Evolutionary conservation across 148 eudicot genomes (phyloP), one percentile per base, ranked within the genome.

Genomic region (Mesembryanthemum crystallinum): DNA sequence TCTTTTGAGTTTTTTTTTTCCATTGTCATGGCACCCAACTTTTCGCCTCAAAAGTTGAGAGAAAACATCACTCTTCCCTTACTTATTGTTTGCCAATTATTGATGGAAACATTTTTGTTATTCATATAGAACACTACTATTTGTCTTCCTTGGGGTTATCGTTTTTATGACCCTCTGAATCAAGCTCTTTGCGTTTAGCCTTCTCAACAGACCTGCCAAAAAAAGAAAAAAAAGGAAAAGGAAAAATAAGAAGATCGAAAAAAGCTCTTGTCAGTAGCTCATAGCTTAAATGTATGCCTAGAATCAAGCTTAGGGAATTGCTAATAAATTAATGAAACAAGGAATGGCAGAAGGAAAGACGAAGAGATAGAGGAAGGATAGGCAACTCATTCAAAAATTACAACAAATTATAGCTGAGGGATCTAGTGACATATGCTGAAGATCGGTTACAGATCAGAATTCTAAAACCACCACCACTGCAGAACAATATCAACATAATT

Each of bases 141-240:
- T 80, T 71, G 67, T 76, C 74, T 32, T 21, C 79, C 72, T 71
- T 80, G 1, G 43, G 7, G 18, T 39, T 61, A 18, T 75, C 83
- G 27, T 80, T 65, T 55, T 80, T 64, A 54, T 65, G 64, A 27
- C 3, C 52, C n/a, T 80, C 68, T 15, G 74, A 45, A 1, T 71
- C 32, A 6, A 80, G 64, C 72, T 80, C 83, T 80, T 80, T 80
- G 47, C 76, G 83, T 58, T 80, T 80, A 11, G 52, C 73, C 76
- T 76, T 80, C 57, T 65, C 83, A 30, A 68, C 79, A 55, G 83
- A 71, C 83, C 83, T 80, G 62, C 1, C n/a, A n/a, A n/a, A n/a
- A n/a, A n/a, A n/a, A n/a, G n/a, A n/a, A n/a, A n/a, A n/a, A n/a
- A n/a, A n/a, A n/a, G n/a, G n/a, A n/a, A n/a, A n/a, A n/a, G n/a